Evolutionary conservation across 2,329 filamentous ascomycete genomes (phyloP), one percentile per base, ranked within the genome.

Genomic region (Aphanoascus verrucosus): DNA sequence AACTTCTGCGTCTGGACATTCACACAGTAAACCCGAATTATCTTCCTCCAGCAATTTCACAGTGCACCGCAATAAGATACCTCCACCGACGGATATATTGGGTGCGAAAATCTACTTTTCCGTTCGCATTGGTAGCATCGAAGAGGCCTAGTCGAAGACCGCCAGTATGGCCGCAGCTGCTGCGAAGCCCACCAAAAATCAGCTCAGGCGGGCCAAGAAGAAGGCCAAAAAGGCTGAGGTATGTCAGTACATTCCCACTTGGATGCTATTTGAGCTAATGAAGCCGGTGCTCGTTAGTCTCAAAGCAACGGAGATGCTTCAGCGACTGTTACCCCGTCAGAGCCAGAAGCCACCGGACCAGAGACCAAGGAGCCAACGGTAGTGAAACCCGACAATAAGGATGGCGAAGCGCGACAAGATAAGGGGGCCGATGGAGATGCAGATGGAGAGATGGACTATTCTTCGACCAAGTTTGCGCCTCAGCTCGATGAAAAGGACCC

Each of bases 161-260:
- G 8, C 14, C 55, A 54, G 15, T 20, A 62, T 62, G 60, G 53
- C 60, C 47, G 54, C 64, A 9, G 55, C 60, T 31, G 63, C 60
- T 45, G 67, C 67, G 67, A 94, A 91, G 75, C 83, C 85, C 75
- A 89, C 85, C 68, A 97, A 96, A 77, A 96, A 96, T 72, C 88
- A 94, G 72, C 84, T 90, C 76, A 82, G 89, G 69, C 83, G 91
- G 69, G 86, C 88, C 47, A 90, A 91, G 77, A 95, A 93, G 80
- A 96, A 95, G 83, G 86, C 88, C 63, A 82, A 88, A 67, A 94
- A 94, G 74, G 83, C 83, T 64, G 71, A 80, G 60, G 73, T 79
- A 68, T 74, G 67, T 44, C 8, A 19, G 34, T 19, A 31, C 11
- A n/a, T 7, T 35, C 2, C 8, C 1, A 20, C 1, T 35, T 31